Conservation (phyloP, 2,329 filamentous ascomycete species). For the Penicillium nordicum region DNA sequence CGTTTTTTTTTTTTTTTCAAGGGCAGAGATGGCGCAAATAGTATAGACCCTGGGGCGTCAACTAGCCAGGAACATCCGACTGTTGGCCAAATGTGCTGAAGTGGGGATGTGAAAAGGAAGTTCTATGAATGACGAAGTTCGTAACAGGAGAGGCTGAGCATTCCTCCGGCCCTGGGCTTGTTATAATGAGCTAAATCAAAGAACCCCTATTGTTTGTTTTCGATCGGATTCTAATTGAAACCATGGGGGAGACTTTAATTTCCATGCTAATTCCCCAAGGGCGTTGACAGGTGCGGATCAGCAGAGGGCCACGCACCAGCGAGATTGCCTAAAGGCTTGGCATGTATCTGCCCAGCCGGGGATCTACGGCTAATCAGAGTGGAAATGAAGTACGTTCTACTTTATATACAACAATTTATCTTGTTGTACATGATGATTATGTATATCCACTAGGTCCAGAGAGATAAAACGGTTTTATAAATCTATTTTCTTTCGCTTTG, state of each 20-base stretch:
- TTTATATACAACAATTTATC: neutral
- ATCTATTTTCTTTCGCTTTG: conserved; percentile 15
- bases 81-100: conserved; percentile 1
- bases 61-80: neutral
- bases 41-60: conserved; percentile 2
- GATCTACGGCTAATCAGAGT: conserved; percentile 2
- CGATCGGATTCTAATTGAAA: conserved; percentile 10
- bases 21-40: neutral
- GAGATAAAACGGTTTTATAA: neutral
- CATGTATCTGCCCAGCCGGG: neutral
- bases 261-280: neutral
- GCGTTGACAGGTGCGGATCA: conserved; percentile 13
- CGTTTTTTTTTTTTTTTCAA: neutral
- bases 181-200: neutral
- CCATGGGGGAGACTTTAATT: neutral
- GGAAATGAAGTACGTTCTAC: neutral
- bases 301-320: conserved; percentile 16
- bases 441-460: neutral
- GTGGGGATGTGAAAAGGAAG: conserved; percentile 11
- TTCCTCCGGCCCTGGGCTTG: neutral
- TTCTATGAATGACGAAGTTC: conserved; percentile 15
- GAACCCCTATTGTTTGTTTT: conserved; percentile 6
- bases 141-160: conserved; percentile 10
- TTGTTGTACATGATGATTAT: neutral
- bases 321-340: conserved; percentile 23